Percentiles rank a stretch among this genome's conserved stretches.
These are phyloP conservation scores for Dactylellina leptospora DNA, from an alignment of 2,329 filamentous ascomycete species.

Conservation along the genomic window DNA sequence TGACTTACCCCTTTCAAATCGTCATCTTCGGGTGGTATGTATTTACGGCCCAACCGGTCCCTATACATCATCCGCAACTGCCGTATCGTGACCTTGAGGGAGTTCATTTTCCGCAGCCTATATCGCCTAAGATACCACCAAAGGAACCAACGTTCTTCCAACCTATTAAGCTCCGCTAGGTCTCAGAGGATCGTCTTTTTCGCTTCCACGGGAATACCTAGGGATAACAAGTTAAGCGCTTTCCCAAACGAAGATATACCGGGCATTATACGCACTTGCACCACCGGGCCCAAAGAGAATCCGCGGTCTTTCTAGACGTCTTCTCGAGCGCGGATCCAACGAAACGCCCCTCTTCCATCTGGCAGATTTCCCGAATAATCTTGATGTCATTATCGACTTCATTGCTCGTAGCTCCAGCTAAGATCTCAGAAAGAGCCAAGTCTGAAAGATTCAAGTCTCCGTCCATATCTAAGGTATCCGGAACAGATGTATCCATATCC, in stretches of 20 bases:
- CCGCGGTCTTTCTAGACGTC: neutral
- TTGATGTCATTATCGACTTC: neutral
- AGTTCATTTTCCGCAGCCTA: neutral
- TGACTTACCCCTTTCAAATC: conserved; percentile 9
- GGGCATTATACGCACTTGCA: neutral
- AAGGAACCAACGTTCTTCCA: neutral
- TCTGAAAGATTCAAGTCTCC: neutral
- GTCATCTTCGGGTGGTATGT: neutral
- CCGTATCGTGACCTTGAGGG: neutral
- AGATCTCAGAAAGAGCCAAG: neutral
- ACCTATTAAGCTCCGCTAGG: neutral
- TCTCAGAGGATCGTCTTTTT: neutral
- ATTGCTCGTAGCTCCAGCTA: neutral
- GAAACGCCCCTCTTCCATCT: neutral
- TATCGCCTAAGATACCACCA: neutral
- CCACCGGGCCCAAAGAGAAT: neutral
- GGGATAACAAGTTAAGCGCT: neutral
- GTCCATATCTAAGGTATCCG: neutral
- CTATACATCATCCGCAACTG: conserved; percentile 6
- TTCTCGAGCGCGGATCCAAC: neutral
- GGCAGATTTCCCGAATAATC: neutral
- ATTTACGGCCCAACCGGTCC: conserved; percentile 3
- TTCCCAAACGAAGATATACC: neutral
- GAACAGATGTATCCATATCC: neutral
- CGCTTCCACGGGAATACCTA: neutral